Percentiles rank a stretch among this genome's conserved stretches.
phyloP scores from a whole-genome alignment of 2,329 filamentous ascomycete species.

The Mollisiaceae sp. region DNA sequence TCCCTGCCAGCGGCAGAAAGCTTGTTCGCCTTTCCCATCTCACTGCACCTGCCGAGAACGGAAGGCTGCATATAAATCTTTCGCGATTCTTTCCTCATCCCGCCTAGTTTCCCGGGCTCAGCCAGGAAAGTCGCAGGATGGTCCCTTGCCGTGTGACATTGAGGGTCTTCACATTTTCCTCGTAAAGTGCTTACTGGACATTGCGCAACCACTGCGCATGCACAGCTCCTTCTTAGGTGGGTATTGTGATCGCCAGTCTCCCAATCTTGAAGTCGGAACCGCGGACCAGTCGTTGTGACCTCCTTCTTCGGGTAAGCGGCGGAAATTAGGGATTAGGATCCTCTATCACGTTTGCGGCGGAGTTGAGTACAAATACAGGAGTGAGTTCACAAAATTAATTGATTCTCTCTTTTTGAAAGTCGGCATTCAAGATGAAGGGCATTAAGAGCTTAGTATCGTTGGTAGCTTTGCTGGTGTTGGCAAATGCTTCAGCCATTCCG shows the following conservation, averaged over 20 bases:
- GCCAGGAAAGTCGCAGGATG: neutral
- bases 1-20: neutral
- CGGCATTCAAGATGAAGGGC: neutral
- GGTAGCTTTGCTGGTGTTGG: neutral
- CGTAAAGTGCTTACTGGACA: neutral
- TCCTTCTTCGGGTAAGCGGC: constrained; percentile 5
- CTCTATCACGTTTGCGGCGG: neutral
- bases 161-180: neutral
- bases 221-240: neutral
- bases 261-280: neutral
- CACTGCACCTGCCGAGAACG: constrained; percentile 1
- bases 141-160: neutral
- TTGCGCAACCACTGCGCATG: neutral
- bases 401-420: neutral
- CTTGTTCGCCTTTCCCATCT: neutral
- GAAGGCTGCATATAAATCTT: neutral
- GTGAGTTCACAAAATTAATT: neutral
- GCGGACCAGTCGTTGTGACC: neutral
- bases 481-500: constrained; percentile 27
- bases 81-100: neutral
- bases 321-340: neutral
- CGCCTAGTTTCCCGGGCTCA: neutral
- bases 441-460: constrained; percentile 4
- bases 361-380: neutral
- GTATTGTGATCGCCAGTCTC: neutral